Base-by-base conservation (phyloP, 1,284 basidiomycete species). In the Gomphus bonarii region DNA sequence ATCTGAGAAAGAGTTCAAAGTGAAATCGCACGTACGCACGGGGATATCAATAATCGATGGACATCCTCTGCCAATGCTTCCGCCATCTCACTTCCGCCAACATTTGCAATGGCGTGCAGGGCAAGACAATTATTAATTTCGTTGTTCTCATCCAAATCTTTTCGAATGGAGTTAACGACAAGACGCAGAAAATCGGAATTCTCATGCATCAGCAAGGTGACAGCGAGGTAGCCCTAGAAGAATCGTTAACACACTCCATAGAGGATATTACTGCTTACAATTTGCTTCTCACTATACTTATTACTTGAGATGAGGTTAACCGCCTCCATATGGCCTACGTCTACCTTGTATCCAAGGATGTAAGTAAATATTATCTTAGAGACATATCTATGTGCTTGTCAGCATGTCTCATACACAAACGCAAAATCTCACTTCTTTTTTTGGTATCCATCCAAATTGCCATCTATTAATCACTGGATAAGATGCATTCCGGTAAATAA, bases 221-320 rank as follows among this genome's bases (percentile, higher is more conserved):
- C 86, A 11, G 97, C 97, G 47, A 99, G 85, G 72, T 99, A 99
- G 40, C 97, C 95, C 95, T 91, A 65, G 6, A 43, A 42, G 20
- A 33, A 18, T 25, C 22, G n/a, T n/a, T 18, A 22, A 51, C 22
- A 14, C 9, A 42, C 30, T 35, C 33, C 10, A 28, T 3, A 11
- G 36, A 28, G 16, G 11, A 42, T 42, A 51, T 22, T 16, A 6
- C 28, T 30, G 71, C 90, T 65, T 68, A 95, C 95, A 63, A 99
- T 99, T 73, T 99, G 97, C 73, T 99, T 99, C 75, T 99, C 97
- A 65, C 90, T 94, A 70, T 99, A 99, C 68, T 97, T 98, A 48
- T 82, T 74, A 67, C 91, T 95, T 40, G 95, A 89, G 65, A 99
- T 97, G 63, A 99, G 80, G 70, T 99, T 97, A 65, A 99, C 91